Evolutionary conservation across 805 yeast species (phyloP).

Genomic region (Starmerella gropengiesseri): DNA sequence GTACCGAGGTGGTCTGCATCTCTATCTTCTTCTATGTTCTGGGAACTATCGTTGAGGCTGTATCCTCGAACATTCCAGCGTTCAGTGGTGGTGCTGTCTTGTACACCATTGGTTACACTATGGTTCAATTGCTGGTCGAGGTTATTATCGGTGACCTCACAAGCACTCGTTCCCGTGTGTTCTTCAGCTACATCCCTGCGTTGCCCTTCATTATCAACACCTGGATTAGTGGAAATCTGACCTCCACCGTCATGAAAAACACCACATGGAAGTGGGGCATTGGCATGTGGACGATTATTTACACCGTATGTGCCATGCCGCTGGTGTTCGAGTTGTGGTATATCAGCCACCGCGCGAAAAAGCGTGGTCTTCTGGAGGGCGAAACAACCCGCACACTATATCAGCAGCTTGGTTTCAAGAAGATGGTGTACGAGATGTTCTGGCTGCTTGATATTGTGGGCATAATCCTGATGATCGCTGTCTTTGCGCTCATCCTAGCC

Average conservation of each 20-base stretch:
- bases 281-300: constrained; percentile 71
- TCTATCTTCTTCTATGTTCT: constrained; percentile 46
- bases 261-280: constrained; percentile 45
- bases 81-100: constrained; percentile 58
- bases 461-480: constrained; percentile 41
- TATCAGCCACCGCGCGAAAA: constrained; percentile 45
- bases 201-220: constrained; percentile 66
- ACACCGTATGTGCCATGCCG: constrained; percentile 58
- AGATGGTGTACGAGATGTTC: constrained; percentile 30
- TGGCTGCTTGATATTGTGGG: constrained; percentile 63
- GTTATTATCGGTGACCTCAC: constrained; percentile 58
- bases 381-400: constrained; percentile 34
- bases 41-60: constrained; percentile 56
- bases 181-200: constrained; percentile 54
- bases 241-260: constrained; percentile 22
- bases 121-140: constrained; percentile 46
- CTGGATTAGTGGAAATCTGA: constrained; percentile 60
- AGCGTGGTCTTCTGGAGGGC: constrained; percentile 38
- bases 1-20: constrained; percentile 41
- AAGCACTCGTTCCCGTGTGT: constrained; percentile 58
- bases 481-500: constrained; percentile 53
- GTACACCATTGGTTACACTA: constrained; percentile 49
- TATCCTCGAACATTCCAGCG: constrained; percentile 44
- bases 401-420: constrained; percentile 28
- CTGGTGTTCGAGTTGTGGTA: constrained; percentile 42